Conservation (phyloP, 2,329 filamentous ascomycete species). For the Fusarium xyrophilum region DNA sequence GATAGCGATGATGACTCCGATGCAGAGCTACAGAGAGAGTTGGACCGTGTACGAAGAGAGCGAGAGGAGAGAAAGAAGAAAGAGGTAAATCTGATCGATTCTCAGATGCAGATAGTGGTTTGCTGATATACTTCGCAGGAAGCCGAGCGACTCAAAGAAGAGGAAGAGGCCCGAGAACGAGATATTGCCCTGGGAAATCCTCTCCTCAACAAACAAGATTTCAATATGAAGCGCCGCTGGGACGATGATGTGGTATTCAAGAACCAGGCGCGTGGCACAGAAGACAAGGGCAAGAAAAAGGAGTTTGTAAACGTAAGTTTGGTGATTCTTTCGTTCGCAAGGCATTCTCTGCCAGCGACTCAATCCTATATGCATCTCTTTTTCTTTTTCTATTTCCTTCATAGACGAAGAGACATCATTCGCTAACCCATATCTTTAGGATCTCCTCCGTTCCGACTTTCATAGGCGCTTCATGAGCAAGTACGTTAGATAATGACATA, state of each 20-base stretch:
- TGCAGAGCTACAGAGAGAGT: constrained; percentile 86
- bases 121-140: constrained; percentile 59
- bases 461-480: constrained; percentile 95
- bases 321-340: constrained; percentile 1
- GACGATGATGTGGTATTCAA: constrained; percentile 99
- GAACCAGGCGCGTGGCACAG: constrained; percentile 94
- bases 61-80: constrained; percentile 53
- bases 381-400: background rate
- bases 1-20: constrained; percentile 63
- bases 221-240: constrained; percentile 91
- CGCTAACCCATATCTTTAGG: constrained; percentile 55
- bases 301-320: constrained; percentile 91
- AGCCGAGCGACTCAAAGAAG: constrained; percentile 77
- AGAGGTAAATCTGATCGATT: constrained; percentile 40
- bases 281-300: constrained; percentile 86
- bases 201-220: constrained; percentile 85
- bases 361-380: background rate
- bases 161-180: constrained; percentile 82
- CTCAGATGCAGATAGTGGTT: background rate
- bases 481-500: constrained; percentile 59
- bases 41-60: constrained; percentile 92
- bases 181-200: constrained; percentile 95
- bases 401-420: background rate
- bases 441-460: constrained; percentile 92
- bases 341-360: background rate